A percentile compares a stretch with the other conserved stretches of the same genome.
phyloP scores from a whole-genome alignment of 1,139 yeast species.

The Sugiyamaella pinicola region DNA sequence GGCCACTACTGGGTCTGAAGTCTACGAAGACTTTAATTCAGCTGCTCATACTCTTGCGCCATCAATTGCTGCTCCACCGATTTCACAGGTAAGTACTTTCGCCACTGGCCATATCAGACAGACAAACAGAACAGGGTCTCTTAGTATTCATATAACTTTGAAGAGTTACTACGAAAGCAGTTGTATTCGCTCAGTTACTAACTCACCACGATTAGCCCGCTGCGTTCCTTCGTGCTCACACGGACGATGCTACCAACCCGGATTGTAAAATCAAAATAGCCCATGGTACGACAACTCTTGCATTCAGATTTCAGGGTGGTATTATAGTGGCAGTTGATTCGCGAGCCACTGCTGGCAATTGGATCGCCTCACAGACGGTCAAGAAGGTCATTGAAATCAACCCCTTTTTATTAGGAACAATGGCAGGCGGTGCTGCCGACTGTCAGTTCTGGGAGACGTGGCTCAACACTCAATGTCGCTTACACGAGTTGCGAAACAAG shows the following conservation, averaged over 20 bases:
- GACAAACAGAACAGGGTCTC: too few species aligned
- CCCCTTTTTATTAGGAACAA: constrained; percentile 91
- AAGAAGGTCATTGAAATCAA: constrained; percentile 96
- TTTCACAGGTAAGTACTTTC: constrained; percentile 52
- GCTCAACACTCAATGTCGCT: constrained; percentile 95
- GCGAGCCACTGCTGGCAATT: constrained; percentile 96
- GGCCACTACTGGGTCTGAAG: constrained; percentile 21
- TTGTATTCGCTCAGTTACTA: not conserved
- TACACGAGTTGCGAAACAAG: constrained; percentile 91
- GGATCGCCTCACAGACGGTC: constrained; percentile 98
- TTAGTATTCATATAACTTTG: too few species aligned
- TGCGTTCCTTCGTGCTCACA: constrained; percentile 95
- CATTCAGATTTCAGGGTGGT: constrained; percentile 95
- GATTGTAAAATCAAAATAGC: constrained; percentile 95
- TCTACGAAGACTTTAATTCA: constrained; percentile 13
- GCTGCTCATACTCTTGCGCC: constrained; percentile 49
- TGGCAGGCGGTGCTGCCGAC: constrained; percentile 99
- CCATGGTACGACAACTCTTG: constrained; percentile 97
- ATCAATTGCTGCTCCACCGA: constrained; percentile 73
- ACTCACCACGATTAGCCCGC: constrained; percentile 58
- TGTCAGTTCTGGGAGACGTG: constrained; percentile 99
- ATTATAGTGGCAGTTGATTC: constrained; percentile 94
- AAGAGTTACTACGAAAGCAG: too few species aligned
- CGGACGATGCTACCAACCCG: constrained; percentile 89
- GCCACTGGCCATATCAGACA: constrained; percentile 9